These are phyloP conservation scores for Stylonectria norvegica DNA, from an alignment of 2,329 filamentous ascomycete genomes.

Conservation along the genomic window DNA sequence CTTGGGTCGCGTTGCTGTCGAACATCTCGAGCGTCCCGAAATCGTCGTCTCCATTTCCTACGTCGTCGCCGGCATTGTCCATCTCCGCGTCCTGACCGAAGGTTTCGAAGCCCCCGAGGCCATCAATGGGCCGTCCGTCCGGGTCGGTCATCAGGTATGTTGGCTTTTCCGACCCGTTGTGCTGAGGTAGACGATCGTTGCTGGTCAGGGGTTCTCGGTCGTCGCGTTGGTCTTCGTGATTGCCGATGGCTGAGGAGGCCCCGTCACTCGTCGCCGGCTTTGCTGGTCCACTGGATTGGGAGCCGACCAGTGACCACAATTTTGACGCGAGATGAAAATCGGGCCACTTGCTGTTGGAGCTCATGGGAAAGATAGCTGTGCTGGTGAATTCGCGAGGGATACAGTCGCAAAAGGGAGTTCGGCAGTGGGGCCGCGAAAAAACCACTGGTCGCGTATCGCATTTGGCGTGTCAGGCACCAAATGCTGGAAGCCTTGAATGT, in stretches of 20 bases:
- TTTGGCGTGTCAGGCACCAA: conserved; percentile 11
- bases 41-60: conserved; percentile 29
- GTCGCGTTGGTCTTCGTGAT: conserved; percentile 15
- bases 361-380: conserved; percentile 28
- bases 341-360: conserved; percentile 32
- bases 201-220: conserved; percentile 14
- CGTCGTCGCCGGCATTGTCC: conserved; percentile 18
- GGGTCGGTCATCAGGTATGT: conserved; percentile 21
- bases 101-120: conserved; percentile 24
- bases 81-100: conserved; percentile 23
- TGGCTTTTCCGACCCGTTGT: conserved; percentile 13
- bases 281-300: conserved; percentile 26
- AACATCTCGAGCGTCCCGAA: conserved; percentile 39
- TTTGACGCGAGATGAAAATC: conserved; percentile 33
- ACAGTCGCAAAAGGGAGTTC: too few relatives aligned
- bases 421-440: conserved; percentile 30
- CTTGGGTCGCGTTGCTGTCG: conserved; percentile 34
- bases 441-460: conserved; percentile 19
- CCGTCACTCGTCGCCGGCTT: conserved; percentile 19
- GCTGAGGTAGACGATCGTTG: conserved; percentile 15
- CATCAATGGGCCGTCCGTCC: conserved; percentile 22
- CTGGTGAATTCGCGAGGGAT: too few relatives aligned
- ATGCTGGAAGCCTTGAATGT: conserved; percentile 14
- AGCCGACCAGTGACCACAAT: conserved; percentile 28
- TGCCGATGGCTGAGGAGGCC: conserved; percentile 6